phyloP scores from a whole-genome alignment of 768 basidiomycete species.

The Tubosaeta sp. region DNA sequence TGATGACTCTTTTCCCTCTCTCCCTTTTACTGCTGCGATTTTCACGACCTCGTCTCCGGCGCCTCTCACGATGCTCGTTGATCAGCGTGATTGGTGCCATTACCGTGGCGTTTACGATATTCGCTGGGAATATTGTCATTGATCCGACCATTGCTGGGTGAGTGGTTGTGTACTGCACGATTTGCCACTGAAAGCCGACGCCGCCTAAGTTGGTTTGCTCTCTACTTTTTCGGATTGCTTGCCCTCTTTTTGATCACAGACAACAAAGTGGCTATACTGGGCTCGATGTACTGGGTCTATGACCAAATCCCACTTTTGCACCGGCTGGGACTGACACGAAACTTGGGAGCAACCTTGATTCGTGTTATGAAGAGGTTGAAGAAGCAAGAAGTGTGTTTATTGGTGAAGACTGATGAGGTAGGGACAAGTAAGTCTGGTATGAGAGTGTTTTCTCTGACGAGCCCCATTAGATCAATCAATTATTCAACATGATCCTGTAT shows the following conservation, averaged over 20 bases:
- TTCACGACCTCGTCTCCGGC: constrained; percentile 55
- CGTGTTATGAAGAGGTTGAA: constrained; percentile 42
- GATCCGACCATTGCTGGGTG: constrained; percentile 55
- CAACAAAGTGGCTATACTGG: constrained; percentile 51
- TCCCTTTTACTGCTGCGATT: constrained; percentile 59
- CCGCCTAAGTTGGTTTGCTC: constrained; percentile 51
- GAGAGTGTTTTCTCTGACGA: neutral
- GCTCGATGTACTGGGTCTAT: constrained; percentile 57
- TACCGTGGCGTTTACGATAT: constrained; percentile 38
- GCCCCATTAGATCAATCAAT: constrained; percentile 50
- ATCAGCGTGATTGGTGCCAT: constrained; percentile 40
- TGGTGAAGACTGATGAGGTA: constrained; percentile 66
- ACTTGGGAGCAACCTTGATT: constrained; percentile 44
- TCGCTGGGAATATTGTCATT: constrained; percentile 58
- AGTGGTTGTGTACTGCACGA: constrained; percentile 11
- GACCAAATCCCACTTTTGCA: constrained; percentile 56
- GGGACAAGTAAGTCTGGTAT: constrained; percentile 4
- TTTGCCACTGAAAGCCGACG: neutral
- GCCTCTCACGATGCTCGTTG: constrained; percentile 39
- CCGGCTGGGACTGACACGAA: constrained; percentile 31
- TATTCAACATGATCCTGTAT: constrained; percentile 65
- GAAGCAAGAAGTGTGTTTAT: constrained; percentile 53
- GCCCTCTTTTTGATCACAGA: constrained; percentile 45
- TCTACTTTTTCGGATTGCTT: constrained; percentile 52
- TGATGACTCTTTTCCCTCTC: constrained; percentile 62